These are phyloP conservation scores for Fusarium robinianum DNA, from an alignment of 2,329 filamentous ascomycete species.

Conservation along the genomic window DNA sequence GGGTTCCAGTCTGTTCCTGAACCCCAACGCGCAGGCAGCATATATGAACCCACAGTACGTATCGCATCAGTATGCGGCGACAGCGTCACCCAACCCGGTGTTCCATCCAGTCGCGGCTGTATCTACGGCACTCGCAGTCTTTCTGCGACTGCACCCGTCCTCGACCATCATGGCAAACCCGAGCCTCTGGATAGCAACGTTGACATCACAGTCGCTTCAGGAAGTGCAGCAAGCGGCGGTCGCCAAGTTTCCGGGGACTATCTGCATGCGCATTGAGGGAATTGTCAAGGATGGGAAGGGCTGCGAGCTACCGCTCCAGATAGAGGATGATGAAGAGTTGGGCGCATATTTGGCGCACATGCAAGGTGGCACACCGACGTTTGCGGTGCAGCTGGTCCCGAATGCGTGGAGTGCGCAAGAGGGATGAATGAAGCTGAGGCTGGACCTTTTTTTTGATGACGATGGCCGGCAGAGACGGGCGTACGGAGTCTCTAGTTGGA, in stretches of 20 bases:
- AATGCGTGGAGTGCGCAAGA: conserved; percentile 1
- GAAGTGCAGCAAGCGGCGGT: conserved; percentile 67
- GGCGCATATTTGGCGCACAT: conserved; percentile 72
- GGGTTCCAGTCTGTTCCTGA: conserved; percentile 46
- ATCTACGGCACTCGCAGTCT: conserved; percentile 57
- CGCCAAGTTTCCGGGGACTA: conserved; percentile 62
- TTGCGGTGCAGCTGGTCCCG: conserved; percentile 47
- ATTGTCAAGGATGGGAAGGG: conserved; percentile 64
- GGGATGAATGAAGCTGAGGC: neutral
- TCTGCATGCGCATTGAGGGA: conserved; percentile 67
- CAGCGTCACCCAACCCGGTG: conserved; percentile 29
- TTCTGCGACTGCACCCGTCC: conserved; percentile 70
- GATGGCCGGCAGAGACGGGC: conserved; percentile 16
- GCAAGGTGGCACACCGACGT: conserved; percentile 50
- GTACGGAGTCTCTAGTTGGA: conserved; percentile 32
- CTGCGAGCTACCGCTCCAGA: conserved; percentile 64
- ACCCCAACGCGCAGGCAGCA: conserved; percentile 44
- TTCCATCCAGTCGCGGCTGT: conserved; percentile 32
- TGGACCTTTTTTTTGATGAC: neutral
- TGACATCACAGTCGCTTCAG: conserved; percentile 60
- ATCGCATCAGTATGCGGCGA: conserved; percentile 36
- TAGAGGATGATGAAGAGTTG: conserved; percentile 74
- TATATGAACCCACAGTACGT: conserved; percentile 43
- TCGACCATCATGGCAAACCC: conserved; percentile 57
- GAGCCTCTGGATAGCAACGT: conserved; percentile 68